Evolutionary conservation across 495 filamentous ascomycete species (phyloP), one percentile per base, ranked within the genome.

Genomic region (Jackrogersella minutella): DNA sequence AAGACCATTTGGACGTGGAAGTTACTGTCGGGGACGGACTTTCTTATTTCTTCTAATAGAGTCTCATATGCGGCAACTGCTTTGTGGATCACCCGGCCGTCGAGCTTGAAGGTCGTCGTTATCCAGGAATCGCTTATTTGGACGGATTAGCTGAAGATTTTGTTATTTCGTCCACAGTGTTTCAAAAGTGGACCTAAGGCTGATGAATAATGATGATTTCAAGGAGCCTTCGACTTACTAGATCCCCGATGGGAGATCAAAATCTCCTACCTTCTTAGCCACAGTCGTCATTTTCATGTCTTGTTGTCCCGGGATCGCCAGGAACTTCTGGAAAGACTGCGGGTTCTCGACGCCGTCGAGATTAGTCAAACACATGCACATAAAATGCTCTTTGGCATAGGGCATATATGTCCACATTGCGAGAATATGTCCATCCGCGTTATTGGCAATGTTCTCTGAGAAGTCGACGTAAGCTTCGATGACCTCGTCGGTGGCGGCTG

Each of bases 1-100:
- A 83, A 78, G 31, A 83, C 69, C 24, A 82, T 68, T 1, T 79
- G 78, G 0, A 81, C 78, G 19, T 74, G 53, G 21, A 82, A 72
- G 26, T 77, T 77, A 11, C 51, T 54, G 10, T 66, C 66, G 16
- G 75, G 59, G 13, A 74, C 71, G 14, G 62, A 36, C 9, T 52
- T 41, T 14, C 44, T 54, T 2, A 77, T 33, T 14, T 72, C 60
- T 13, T 50, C 58, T 4, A 73, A 65, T 0, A 77, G 28, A 0
- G 14, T 16, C 14, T 74, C 62, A 62, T 70, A 68, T 30, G 50
- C 55, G 6, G 52, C 64, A 1, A 63, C 31, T 3, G 67, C 65
- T 17, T 70, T 65, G 30, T 66, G 28, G 6, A 78, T 21, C 36
- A 77, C 58, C 28, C 62, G 64, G 6, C 50, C 17, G 40, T 76